phyloP scores from a whole-genome alignment of 768 basidiomycete species.

The Suillus alpinus region DNA sequence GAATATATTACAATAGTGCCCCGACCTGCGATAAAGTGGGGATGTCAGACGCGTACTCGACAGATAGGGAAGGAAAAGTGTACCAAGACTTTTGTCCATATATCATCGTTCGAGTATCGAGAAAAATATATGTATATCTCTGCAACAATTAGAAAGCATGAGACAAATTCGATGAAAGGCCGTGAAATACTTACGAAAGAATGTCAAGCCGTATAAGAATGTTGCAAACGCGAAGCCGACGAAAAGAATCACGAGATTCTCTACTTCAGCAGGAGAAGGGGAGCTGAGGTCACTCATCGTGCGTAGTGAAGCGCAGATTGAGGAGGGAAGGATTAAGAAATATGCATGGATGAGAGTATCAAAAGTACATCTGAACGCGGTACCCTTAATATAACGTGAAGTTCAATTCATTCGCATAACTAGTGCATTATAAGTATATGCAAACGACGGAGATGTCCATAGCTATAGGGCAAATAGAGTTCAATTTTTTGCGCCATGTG shows the following conservation, averaged over 20 bases:
- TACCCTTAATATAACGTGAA: slow-evolving; percentile 10
- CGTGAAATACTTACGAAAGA: slow-evolving; percentile 24
- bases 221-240: slow-evolving; percentile 25
- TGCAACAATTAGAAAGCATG: neutral
- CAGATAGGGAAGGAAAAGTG: neutral
- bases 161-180: neutral
- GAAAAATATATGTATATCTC: slow-evolving; percentile 30
- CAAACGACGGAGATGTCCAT: neutral
- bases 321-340: neutral
- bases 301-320: neutral
- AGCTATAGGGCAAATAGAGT: neutral
- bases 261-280: slow-evolving; percentile 19
- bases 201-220: slow-evolving; percentile 31
- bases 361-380: neutral
- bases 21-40: slow-evolving; percentile 15
- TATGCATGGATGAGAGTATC: slow-evolving; percentile 3
- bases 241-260: slow-evolving; percentile 26
- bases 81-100: slow-evolving; percentile 21
- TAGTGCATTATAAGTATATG: neutral
- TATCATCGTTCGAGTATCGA: slow-evolving; percentile 20
- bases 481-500: neutral
- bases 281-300: slow-evolving; percentile 13
- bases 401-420: slow-evolving; percentile 6
- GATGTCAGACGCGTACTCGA: neutral
- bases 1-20: slow-evolving; percentile 12